phyloP scores from a whole-genome alignment of 768 basidiomycete genomes.

The Cyclocybe cylindracea region DNA sequence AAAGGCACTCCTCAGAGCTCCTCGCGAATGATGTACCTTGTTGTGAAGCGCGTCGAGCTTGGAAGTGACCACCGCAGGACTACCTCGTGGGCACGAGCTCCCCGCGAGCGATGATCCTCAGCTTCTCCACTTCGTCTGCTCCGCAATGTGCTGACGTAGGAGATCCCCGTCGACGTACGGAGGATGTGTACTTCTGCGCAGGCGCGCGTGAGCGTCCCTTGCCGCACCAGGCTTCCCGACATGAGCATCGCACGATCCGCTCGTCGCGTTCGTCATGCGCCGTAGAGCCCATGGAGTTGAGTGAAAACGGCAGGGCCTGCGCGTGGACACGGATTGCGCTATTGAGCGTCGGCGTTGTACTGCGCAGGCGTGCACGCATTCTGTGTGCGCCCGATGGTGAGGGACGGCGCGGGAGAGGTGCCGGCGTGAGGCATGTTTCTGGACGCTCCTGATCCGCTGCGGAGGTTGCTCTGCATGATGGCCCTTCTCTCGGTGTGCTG shows the following conservation, averaged over 20 bases:
- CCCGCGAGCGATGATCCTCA: conserved; percentile 78
- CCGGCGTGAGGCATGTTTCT: conserved; percentile 13
- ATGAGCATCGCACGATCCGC: conserved; percentile 64
- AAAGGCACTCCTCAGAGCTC: neutral
- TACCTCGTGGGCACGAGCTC: conserved; percentile 73
- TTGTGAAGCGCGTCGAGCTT: conserved; percentile 68
- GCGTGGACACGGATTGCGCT: conserved; percentile 28
- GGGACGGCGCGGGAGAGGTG: conserved; percentile 12
- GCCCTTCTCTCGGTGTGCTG: neutral
- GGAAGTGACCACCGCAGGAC: conserved; percentile 75
- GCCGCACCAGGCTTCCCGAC: conserved; percentile 79
- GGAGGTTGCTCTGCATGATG: conserved; percentile 20
- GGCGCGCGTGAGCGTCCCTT: conserved; percentile 83
- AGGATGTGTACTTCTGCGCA: conserved; percentile 80
- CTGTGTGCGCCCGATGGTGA: conserved; percentile 10
- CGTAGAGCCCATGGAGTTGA: conserved; percentile 39
- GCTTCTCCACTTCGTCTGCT: conserved; percentile 73
- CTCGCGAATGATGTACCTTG: conserved; percentile 44
- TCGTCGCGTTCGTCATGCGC: conserved; percentile 39
- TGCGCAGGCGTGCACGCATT: conserved; percentile 10
- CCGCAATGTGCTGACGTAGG: conserved; percentile 79
- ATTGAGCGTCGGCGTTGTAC: conserved; percentile 20
- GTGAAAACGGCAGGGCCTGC: conserved; percentile 51
- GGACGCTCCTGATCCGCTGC: conserved; percentile 13
- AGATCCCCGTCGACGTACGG: conserved; percentile 82